Evolutionary conservation across 257 asterid genomes (phyloP).

Genomic region (Rhazya stricta): DNA sequence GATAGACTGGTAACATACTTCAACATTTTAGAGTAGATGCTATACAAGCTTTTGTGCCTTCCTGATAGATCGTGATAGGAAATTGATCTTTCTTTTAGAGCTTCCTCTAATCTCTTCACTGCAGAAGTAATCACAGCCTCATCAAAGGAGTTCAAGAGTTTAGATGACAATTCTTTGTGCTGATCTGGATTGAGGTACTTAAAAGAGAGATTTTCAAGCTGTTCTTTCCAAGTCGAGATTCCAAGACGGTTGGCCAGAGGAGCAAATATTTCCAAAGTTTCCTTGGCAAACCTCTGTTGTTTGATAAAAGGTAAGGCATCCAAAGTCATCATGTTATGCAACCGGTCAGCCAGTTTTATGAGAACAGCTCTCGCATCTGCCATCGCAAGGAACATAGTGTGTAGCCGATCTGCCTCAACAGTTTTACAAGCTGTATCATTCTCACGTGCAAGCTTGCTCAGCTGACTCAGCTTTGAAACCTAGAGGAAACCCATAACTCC

Average conservation of each 20-base stretch:
- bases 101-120: constrained; percentile 66
- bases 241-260: constrained; percentile 95
- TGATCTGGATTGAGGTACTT: constrained; percentile 66
- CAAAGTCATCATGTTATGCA: constrained; percentile 93
- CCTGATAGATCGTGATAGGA: constrained; percentile 64
- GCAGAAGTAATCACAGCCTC: constrained; percentile 65
- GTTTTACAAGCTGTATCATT: constrained; percentile 86
- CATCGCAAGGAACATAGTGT: constrained; percentile 98
- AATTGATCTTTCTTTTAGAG: constrained; percentile 49
- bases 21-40: constrained; percentile 82
- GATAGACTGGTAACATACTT: constrained; percentile 44
- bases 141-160: constrained; percentile 52
- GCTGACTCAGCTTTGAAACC: constrained; percentile 93
- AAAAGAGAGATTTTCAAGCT: constrained; percentile 87
- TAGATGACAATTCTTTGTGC: constrained; percentile 66
- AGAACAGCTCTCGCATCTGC: constrained; percentile 95
- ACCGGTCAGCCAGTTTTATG: constrained; percentile 89
- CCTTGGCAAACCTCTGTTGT: constrained; percentile 93
- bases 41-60: constrained; percentile 84
- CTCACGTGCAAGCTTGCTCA: constrained; percentile 98
- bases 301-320: constrained; percentile 65
- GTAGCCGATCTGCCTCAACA: constrained; percentile 88
- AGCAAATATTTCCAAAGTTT: constrained; percentile 88
- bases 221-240: constrained; percentile 86
- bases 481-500: constrained; percentile 13